Evolutionary conservation across 225 moss, liverwort and hornwort species (phyloP), one percentile per base, ranked within the genome.

Genomic region (Asterella californica): DNA sequence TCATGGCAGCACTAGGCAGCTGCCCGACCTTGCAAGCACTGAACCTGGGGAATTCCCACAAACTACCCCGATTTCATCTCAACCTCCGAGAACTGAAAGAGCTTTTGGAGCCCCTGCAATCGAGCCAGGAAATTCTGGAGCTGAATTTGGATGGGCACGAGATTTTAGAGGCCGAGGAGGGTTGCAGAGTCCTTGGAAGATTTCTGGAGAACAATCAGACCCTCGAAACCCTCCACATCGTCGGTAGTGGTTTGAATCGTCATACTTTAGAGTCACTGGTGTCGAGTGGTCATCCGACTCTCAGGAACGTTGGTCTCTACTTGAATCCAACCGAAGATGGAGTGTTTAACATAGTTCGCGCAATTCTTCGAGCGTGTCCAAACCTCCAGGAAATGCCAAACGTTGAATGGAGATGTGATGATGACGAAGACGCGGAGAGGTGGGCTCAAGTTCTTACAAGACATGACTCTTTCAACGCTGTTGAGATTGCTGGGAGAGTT

Each of bases 171-270:
- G n/a, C 61, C 9, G 61, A 61, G n/a, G 61, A 61, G 9, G 61
- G 61, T 25, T 61, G n/a, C 61, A 61, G 10, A 25, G n/a, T 10
- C n/a, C 61, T 61, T 10, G 61, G 5, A 10, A 61, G n/a, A 11
- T 61, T 61, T 61, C n/a, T 61, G 61, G 22, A 7, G 25, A 61
- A 27, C 61, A 61, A 61, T 27, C 27, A 0, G 2, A 25, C n/a
- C n/a, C 61, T 61, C 17, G 61, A 61, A 61, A 61, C 61, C n/a
- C 61, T 61, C 61, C 61, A 61, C 61, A 61, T 61, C 61, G n/a
- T 61, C 19, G 61, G 22, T 21, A 27, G 61, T 61, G 61, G 19
- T 27, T 61, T 61, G 61, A 61, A 61, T 27, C n/a, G 10, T n/a
- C 61, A 27, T 11, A 21, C n/a, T 10, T 9, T 61, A 27, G 61